A percentile compares a stretch with the other conserved stretches of the same genome.
Conservation (phyloP, 257 asterid genomes). For the Penstemon newberryi region DNA sequence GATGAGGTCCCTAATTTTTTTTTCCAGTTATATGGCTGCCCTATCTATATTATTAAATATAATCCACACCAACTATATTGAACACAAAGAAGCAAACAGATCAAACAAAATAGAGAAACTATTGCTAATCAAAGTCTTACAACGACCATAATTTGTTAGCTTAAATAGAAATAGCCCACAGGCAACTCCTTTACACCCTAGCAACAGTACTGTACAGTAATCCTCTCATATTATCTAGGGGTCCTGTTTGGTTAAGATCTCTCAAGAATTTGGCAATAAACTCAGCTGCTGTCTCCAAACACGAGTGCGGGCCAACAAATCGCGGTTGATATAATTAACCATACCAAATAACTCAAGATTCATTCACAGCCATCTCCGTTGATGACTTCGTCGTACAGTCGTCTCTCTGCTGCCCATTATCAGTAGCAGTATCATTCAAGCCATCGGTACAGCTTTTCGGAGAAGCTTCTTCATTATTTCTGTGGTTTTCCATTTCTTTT, state of each 20-base stretch:
- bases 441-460: constrained; percentile 43
- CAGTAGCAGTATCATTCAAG: constrained; percentile 40
- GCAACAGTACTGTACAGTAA: constrained; percentile 74
- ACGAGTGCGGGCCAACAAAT: no score
- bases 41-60: constrained; percentile 19
- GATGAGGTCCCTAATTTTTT: constrained; percentile 25
- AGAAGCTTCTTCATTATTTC: constrained; percentile 44
- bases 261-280: neutral
- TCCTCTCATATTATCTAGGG: constrained; percentile 53
- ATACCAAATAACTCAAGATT: constrained; percentile 43
- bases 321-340: neutral
- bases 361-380: constrained; percentile 45
- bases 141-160: no score
- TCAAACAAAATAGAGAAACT: no score
- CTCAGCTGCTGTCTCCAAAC: no score
- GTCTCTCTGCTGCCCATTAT: no score
- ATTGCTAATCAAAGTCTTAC: no score
- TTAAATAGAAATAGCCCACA: constrained; percentile 22
- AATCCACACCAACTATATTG: constrained; percentile 18
- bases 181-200: constrained; percentile 37
- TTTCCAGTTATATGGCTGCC: constrained; percentile 11
- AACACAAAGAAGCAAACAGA: no score
- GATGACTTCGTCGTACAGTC: no score
- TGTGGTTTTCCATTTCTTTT: constrained; percentile 35
- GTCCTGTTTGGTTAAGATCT: constrained; percentile 24